Evolutionary conservation across 2,329 filamentous ascomycete species (phyloP).

Genomic region (Epichloe brachyelytri): DNA sequence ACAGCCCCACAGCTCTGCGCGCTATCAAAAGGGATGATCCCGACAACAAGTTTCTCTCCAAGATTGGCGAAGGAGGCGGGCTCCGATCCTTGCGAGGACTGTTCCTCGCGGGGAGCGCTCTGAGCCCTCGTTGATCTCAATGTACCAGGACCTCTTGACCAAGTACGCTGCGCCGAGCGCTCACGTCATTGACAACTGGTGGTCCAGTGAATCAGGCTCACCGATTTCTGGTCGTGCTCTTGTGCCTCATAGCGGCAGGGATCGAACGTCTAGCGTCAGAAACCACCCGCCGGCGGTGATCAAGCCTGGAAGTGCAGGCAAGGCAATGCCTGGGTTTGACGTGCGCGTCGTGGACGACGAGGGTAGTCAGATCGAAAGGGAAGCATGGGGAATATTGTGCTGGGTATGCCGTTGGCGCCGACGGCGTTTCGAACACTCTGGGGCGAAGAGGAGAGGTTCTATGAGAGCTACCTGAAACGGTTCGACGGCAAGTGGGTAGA

Average conservation of each 20-base stretch:
- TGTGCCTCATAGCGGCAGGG: conserved; percentile 42
- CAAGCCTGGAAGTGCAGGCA: conserved; percentile 78
- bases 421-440: conserved; percentile 79
- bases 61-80: conserved; percentile 53
- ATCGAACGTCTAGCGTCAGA: conserved; percentile 32
- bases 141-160: conserved; percentile 63
- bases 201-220: conserved; percentile 46
- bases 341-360: conserved; percentile 73
- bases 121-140: conserved; percentile 71
- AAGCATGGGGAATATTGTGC: conserved; percentile 83
- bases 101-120: conserved; percentile 80
- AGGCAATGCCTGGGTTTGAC: conserved; percentile 85
- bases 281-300: conserved; percentile 37
- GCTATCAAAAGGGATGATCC: conserved; percentile 82
- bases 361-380: conserved; percentile 59
- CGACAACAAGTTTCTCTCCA: conserved; percentile 50
- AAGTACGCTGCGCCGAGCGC: conserved; percentile 51
- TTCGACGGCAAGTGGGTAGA: conserved; percentile 78
- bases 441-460: conserved; percentile 76
- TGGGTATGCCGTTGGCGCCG: conserved; percentile 69
- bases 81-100: conserved; percentile 60
- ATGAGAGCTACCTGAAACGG: conserved; percentile 68
- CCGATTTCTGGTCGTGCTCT: conserved; percentile 45
- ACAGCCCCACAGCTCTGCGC: conserved; percentile 75
- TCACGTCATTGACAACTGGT: conserved; percentile 47